Percentiles rank a stretch among this genome's conserved stretches.
Conservation (phyloP, 2,329 filamentous ascomycete species). For the Aspergillus cejpii region DNA sequence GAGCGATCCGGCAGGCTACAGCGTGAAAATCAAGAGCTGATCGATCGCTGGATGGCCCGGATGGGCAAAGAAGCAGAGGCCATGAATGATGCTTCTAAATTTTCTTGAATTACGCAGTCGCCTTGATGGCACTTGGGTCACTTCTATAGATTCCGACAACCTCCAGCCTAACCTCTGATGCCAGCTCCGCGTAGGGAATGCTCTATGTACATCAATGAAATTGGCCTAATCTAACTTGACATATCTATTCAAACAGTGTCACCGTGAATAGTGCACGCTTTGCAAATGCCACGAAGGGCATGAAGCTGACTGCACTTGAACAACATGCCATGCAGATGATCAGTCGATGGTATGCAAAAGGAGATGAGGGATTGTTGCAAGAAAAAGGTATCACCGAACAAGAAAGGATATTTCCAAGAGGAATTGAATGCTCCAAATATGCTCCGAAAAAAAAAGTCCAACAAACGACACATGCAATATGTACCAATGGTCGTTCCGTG, state of each 20-base stretch:
- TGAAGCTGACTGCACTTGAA: background rate
- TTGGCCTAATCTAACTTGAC: background rate
- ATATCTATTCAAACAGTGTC: slow-evolving; percentile 3
- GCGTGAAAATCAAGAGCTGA: slow-evolving; percentile 78
- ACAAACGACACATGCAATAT: background rate
- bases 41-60: slow-evolving; percentile 83
- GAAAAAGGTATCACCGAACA: slow-evolving; percentile 15
- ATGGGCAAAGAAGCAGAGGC: slow-evolving; percentile 80
- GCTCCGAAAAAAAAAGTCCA: background rate
- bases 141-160: too few relatives aligned
- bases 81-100: slow-evolving; percentile 62
- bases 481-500: background rate
- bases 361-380: slow-evolving; percentile 6
- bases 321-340: background rate
- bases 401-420: slow-evolving; percentile 6
- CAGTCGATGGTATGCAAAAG: background rate
- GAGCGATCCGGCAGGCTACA: slow-evolving; percentile 65
- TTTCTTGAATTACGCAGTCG: slow-evolving; percentile 28
- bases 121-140: background rate
- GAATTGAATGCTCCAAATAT: background rate
- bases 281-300: background rate
- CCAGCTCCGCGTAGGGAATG: background rate
- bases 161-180: too few relatives aligned
- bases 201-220: background rate
- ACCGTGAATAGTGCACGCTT: background rate